phyloP scores from a whole-genome alignment of 768 basidiomycete genomes.

The Boletellus emodensis region DNA sequence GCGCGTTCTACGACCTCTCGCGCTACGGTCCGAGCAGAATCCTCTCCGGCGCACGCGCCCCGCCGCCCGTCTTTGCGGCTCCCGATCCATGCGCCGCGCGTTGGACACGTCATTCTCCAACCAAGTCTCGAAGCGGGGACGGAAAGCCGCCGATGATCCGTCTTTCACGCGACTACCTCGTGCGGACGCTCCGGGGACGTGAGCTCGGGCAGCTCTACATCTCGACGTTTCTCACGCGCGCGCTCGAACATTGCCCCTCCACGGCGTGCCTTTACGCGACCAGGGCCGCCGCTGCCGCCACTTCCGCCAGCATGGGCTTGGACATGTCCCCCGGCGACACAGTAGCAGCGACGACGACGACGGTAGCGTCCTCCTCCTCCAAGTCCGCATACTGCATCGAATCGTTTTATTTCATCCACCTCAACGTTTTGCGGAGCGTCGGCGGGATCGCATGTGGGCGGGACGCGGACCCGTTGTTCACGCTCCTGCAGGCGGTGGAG shows the following conservation, averaged over 20 bases:
- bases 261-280: slow-evolving; percentile 44
- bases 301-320: too few relatives aligned
- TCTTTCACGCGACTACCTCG: slow-evolving; percentile 39
- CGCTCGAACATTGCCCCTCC: slow-evolving; percentile 53
- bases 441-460: slow-evolving; percentile 69
- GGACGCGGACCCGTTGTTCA: slow-evolving; percentile 71
- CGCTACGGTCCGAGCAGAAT: slow-evolving; percentile 72
- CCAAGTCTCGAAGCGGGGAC: neutral
- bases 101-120: neutral
- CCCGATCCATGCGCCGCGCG: slow-evolving; percentile 17
- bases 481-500: slow-evolving; percentile 62
- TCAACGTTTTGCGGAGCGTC: slow-evolving; percentile 66
- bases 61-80: slow-evolving; percentile 29
- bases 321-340: too few relatives aligned
- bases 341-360: neutral
- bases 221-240: slow-evolving; percentile 53
- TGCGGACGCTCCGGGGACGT: slow-evolving; percentile 55
- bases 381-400: slow-evolving; percentile 47
- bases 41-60: slow-evolving; percentile 44
- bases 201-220: slow-evolving; percentile 62
- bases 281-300: slow-evolving; percentile 3
- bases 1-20: slow-evolving; percentile 72
- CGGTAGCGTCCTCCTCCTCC: neutral
- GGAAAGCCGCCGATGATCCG: slow-evolving; percentile 11
- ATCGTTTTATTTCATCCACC: slow-evolving; percentile 72